A percentile compares a stretch with the other conserved stretches of the same genome.
phyloP scores from a whole-genome alignment of 2,329 filamentous ascomycete species.

The Dactylellina leptospora region DNA sequence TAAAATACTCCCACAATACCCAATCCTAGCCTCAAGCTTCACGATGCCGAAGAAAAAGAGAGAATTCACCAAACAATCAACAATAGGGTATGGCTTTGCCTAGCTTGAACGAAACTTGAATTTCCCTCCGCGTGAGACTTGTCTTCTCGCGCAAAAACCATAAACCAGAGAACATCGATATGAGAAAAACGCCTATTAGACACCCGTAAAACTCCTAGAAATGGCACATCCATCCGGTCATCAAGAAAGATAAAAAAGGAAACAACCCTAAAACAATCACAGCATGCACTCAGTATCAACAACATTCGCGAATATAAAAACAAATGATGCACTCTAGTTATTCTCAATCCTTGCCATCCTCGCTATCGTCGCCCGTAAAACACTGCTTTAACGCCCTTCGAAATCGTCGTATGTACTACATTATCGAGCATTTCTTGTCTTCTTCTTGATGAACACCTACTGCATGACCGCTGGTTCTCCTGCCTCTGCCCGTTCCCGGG shows the following conservation, averaged over 20 bases:
- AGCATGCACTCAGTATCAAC: not conserved
- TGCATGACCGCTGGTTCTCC: conserved; percentile 21
- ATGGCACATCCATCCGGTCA: not conserved
- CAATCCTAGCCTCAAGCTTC: too few species aligned
- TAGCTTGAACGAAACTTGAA: too few species aligned
- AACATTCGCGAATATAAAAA: too few species aligned
- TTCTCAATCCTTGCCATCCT: not conserved
- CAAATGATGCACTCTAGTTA: too few species aligned
- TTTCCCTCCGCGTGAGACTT: too few species aligned
- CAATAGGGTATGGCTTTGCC: too few species aligned
- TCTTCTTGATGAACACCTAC: conserved; percentile 24
- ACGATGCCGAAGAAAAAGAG: too few species aligned
- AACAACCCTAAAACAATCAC: not conserved
- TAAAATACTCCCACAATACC: not conserved
- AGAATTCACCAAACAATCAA: too few species aligned
- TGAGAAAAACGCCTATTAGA: too few species aligned
- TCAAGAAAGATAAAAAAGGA: not conserved
- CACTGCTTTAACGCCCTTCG: conserved; percentile 5
- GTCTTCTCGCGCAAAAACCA: too few species aligned
- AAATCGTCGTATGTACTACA: conserved; percentile 45
- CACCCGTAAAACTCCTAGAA: too few species aligned
- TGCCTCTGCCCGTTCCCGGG: conserved; percentile 30
- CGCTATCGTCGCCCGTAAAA: not conserved
- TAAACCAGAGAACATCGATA: too few species aligned
- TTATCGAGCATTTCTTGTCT: conserved; percentile 51